These are phyloP conservation scores for Nitzschia palea DNA, from an alignment of 108 stramenopile species.

Conservation along the genomic window DNA sequence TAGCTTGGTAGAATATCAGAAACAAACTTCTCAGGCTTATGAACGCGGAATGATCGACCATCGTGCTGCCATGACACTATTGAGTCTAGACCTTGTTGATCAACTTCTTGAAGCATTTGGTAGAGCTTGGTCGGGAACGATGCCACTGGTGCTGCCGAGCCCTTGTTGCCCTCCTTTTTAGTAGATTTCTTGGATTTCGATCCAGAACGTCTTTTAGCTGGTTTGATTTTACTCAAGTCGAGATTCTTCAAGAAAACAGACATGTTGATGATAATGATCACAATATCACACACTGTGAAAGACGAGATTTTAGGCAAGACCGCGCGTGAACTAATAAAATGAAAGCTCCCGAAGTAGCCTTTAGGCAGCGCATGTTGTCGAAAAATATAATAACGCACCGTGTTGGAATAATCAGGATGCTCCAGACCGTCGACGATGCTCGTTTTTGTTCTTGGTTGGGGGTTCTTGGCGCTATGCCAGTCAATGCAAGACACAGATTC, in stretches of 20 bases:
- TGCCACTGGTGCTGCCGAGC: conserved; percentile 2
- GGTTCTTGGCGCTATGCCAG: too few relatives aligned
- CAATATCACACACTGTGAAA: too few relatives aligned
- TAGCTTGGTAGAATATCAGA: conserved; percentile 70
- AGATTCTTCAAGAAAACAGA: conserved; percentile 11
- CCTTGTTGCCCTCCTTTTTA: background rate
- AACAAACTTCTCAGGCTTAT: conserved; percentile 56
- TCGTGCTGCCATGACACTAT: conserved; percentile 58
- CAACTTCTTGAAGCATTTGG: conserved; percentile 43
- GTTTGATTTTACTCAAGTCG: background rate
- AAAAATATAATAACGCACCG: too few relatives aligned
- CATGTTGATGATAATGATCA: too few relatives aligned
- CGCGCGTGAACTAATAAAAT: too few relatives aligned
- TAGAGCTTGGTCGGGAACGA: conserved; percentile 74
- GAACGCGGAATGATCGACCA: conserved; percentile 67
- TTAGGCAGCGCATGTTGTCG: too few relatives aligned
- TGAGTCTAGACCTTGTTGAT: conserved; percentile 21
- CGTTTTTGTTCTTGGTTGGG: too few relatives aligned
- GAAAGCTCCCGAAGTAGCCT: too few relatives aligned
- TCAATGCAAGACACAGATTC: too few relatives aligned
- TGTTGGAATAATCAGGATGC: too few relatives aligned
- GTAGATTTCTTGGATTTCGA: background rate
- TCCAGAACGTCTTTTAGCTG: background rate
- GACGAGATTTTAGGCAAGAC: too few relatives aligned
- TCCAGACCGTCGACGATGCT: too few relatives aligned